Conservation (phyloP, 2,329 filamentous ascomycete species). For the Penicillium polonicum region DNA sequence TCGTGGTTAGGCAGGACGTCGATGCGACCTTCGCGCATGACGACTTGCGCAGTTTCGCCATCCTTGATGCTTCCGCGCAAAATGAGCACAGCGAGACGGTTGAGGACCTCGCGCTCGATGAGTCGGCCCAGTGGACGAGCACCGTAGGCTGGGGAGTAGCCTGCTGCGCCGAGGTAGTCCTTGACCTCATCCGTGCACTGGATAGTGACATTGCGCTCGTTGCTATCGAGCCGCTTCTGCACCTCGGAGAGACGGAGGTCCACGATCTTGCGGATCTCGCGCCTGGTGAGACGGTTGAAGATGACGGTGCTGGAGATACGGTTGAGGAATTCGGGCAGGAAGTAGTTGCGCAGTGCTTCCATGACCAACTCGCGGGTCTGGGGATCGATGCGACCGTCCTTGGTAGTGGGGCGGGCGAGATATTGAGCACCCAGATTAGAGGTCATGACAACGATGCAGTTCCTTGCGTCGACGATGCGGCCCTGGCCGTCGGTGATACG, state of each 20-base stretch:
- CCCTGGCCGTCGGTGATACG: slow-evolving; percentile 98
- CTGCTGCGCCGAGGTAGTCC: slow-evolving; percentile 86
- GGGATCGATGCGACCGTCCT: slow-evolving; percentile 81
- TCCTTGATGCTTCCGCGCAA: slow-evolving; percentile 80
- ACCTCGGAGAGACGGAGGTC: slow-evolving; percentile 85
- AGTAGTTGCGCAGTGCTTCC: slow-evolving; percentile 87
- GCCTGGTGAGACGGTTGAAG: slow-evolving; percentile 91
- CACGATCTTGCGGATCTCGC: slow-evolving; percentile 92
- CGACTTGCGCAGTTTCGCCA: slow-evolving; percentile 77
- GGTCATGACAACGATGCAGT: slow-evolving; percentile 99
- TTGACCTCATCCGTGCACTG: slow-evolving; percentile 80
- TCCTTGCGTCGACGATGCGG: slow-evolving; percentile 88
- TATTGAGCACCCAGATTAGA: slow-evolving; percentile 95
- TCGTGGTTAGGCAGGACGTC: slow-evolving; percentile 82
- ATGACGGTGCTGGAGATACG: slow-evolving; percentile 95
- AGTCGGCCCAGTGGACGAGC: slow-evolving; percentile 83
- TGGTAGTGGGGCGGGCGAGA: slow-evolving; percentile 73
- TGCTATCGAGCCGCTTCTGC: slow-evolving; percentile 82
- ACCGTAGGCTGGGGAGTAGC: slow-evolving; percentile 94
- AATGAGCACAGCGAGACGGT: slow-evolving; percentile 87
- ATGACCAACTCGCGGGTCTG: slow-evolving; percentile 87
- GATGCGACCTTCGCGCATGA: slow-evolving; percentile 76
- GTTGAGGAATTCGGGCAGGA: slow-evolving; percentile 97
- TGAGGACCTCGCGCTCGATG: slow-evolving; percentile 96
- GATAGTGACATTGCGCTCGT: slow-evolving; percentile 82